Evolutionary conservation across 805 yeast genomes (phyloP).

Genomic region (Lipomyces spencermartinsiae): DNA sequence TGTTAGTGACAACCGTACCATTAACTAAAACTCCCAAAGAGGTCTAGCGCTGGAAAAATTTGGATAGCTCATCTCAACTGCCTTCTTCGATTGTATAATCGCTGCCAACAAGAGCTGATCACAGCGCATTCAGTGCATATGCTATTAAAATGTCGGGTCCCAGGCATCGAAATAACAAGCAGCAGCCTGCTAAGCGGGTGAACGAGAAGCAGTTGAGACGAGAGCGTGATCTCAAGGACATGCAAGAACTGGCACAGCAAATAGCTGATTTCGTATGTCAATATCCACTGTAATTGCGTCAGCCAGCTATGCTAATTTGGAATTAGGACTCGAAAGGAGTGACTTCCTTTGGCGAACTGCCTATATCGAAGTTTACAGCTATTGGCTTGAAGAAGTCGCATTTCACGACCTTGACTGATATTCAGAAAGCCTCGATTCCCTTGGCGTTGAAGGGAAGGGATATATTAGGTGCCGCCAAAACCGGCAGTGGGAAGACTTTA

Average conservation of each 20-base stretch:
- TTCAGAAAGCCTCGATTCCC: slow-evolving; percentile 82
- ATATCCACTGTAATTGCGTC: background rate
- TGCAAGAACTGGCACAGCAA: slow-evolving; percentile 19
- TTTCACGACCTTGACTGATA: slow-evolving; percentile 80
- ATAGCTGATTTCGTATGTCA: slow-evolving; percentile 20
- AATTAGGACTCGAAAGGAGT: slow-evolving; percentile 4
- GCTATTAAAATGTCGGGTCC: background rate
- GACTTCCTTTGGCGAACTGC: slow-evolving; percentile 37
- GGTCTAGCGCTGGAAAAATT: background rate
- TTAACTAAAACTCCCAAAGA: background rate
- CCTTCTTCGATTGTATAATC: no score
- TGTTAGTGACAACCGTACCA: background rate
- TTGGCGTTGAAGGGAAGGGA: slow-evolving; percentile 77
- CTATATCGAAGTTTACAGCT: slow-evolving; percentile 37
- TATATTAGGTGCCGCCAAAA: slow-evolving; percentile 84
- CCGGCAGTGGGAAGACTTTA: slow-evolving; percentile 90
- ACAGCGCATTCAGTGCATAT: background rate
- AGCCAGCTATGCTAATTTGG: background rate
- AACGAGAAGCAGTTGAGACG: slow-evolving; percentile 23
- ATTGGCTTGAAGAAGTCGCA: slow-evolving; percentile 66
- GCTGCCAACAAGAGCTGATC: background rate
- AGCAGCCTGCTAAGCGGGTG: slow-evolving; percentile 7
- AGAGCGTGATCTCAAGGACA: slow-evolving; percentile 19
- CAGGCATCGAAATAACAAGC: background rate
- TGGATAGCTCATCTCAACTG: background rate